Evolutionary conservation across 176 grass and related monocot species (phyloP), one percentile per base, ranked within the genome.

Genomic region (Bromus sterilis): DNA sequence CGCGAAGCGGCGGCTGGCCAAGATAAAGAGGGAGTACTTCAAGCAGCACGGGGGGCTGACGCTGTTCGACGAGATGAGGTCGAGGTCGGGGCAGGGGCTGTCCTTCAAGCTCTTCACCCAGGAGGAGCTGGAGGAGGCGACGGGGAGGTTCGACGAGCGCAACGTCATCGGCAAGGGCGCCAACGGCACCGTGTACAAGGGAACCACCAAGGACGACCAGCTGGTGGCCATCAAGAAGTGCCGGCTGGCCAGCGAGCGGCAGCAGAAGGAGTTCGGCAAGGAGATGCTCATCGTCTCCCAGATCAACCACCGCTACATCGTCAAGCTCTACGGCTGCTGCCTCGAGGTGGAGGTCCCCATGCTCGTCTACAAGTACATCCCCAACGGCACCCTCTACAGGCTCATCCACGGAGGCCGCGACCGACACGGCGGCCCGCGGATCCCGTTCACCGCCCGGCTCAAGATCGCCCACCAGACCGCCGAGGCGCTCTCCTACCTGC

Each of bases 211-310:
- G 46, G 73, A 86, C 88, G 61, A 55, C 42, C n/a, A 56, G 0
- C 5, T 83, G 23, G 89, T 89, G 8, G 89, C 84, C 24, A 95
- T 89, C 59, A 92, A 92, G 85, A 55, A 14, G 55, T 87, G 86
- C 78, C 61, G 86, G 29, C 62, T 87, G 4, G 60, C 81, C 26
- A 88, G 23, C 80, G 93, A 94, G 89, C 56, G 89, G 24, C 89
- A 92, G 82, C 78, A 87, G 86, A 89, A 94, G 76, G 81, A 94
- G 83, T 94, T 94, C 68, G 89, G 89, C 34, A 89, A 85, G 79
- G 93, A 94, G 84, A 92, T 89, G 80, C 86, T 92, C 14, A 94
- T 94, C 84, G 84, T 94, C 14, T 95, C 93, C 5, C 81, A 95
- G 82, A 78, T 94, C 57, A 93, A 93, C 46, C 91, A 93, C 66